These are phyloP conservation scores for Tephrocybe rancida DNA, from an alignment of 768 basidiomycete species.

Conservation along the genomic window DNA sequence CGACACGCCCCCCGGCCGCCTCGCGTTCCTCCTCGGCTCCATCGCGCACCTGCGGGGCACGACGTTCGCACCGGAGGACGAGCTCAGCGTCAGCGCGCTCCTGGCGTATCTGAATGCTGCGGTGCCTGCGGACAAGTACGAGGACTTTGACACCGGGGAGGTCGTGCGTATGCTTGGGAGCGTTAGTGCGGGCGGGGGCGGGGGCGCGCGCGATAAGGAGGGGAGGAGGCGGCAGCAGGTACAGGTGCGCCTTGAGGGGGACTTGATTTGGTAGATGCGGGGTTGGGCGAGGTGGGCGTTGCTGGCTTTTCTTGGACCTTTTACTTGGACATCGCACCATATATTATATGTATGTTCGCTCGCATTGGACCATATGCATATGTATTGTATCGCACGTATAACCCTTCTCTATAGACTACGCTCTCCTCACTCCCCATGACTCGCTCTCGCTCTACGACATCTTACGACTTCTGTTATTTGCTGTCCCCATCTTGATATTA, in stretches of 20 bases:
- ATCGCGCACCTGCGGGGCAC: slow-evolving; percentile 66
- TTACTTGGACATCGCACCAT: neutral
- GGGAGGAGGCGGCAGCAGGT: too few species aligned
- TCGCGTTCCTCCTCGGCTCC: slow-evolving; percentile 61
- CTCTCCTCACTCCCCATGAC: too few species aligned
- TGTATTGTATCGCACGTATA: too few species aligned
- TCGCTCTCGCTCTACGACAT: too few species aligned
- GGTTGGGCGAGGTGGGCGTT: neutral
- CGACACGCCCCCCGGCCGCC: slow-evolving; percentile 57
- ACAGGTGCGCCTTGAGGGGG: slow-evolving; percentile 55
- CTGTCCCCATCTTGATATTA: too few species aligned
- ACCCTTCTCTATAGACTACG: too few species aligned
- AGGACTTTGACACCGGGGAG: slow-evolving; percentile 80
- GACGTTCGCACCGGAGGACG: slow-evolving; percentile 68
- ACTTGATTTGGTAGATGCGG: slow-evolving; percentile 27
- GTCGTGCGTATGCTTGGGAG: slow-evolving; percentile 53
- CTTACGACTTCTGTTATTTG: too few species aligned
- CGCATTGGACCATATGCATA: too few species aligned
- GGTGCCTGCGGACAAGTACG: slow-evolving; percentile 76
- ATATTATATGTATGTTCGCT: too few species aligned
- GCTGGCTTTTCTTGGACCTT: neutral
- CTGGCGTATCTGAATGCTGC: slow-evolving; percentile 76
- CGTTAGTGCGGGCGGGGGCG: slow-evolving; percentile 49
- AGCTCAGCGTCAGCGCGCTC: slow-evolving; percentile 69
- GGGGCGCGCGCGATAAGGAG: too few species aligned